These are phyloP conservation scores for Cymbidium sinense DNA, from an alignment of 106 monocot species.

Conservation along the genomic window DNA sequence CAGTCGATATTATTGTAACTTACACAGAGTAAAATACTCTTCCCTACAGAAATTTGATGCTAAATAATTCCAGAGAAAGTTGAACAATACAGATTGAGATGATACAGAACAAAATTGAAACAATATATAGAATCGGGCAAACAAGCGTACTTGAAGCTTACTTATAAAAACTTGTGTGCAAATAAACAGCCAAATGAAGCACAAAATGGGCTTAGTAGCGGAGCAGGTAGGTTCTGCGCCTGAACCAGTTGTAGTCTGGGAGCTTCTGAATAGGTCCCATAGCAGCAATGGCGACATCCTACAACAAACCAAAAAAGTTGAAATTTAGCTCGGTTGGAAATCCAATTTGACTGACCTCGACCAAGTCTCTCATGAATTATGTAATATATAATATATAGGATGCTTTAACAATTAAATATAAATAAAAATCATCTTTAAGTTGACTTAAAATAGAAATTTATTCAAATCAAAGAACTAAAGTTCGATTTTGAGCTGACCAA, in stretches of 20 bases:
- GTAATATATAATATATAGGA: background rate
- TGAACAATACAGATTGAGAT: background rate
- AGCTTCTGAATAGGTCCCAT: constrained; percentile 75
- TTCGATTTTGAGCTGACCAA: background rate
- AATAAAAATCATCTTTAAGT: background rate
- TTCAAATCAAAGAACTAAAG: background rate
- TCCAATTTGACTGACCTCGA: no score
- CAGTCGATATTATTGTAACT: no score
- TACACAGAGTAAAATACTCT: background rate
- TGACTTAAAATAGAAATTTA: background rate
- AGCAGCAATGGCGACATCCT: constrained; percentile 88
- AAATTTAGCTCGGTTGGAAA: no score
- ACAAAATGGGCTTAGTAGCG: constrained; percentile 31
- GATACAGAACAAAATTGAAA: background rate
- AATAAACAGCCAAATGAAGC: background rate
- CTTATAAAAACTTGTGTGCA: background rate
- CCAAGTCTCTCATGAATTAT: no score
- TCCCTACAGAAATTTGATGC: background rate
- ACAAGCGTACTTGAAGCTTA: background rate
- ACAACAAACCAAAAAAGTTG: background rate
- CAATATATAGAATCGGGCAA: background rate
- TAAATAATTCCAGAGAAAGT: background rate
- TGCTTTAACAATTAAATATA: background rate
- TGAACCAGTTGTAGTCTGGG: constrained; percentile 96
- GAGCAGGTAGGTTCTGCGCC: constrained; percentile 73